Conservation (phyloP, 1,284 basidiomycete genomes). For the Ceratobasidium sp. region DNA sequence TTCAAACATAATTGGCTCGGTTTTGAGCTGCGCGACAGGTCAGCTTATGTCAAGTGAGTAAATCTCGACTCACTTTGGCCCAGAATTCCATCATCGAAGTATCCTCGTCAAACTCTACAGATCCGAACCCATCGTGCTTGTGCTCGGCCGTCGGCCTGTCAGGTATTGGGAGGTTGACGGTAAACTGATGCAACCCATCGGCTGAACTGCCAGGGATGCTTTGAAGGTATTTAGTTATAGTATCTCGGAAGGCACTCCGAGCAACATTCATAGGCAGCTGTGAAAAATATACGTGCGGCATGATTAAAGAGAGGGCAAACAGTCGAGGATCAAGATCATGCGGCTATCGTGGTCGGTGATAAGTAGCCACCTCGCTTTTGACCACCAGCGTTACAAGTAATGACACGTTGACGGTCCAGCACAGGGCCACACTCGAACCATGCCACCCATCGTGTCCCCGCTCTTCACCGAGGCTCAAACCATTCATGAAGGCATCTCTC, state of each 20-base stretch:
- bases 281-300: slow-evolving; percentile 10
- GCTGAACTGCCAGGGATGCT: neutral
- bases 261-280: slow-evolving; percentile 23
- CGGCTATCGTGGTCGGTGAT: slow-evolving; percentile 25
- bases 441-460: slow-evolving; percentile 26
- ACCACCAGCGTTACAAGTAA: slow-evolving; percentile 10
- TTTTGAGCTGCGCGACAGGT: slow-evolving; percentile 28
- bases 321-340: slow-evolving; percentile 6
- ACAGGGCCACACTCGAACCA: neutral
- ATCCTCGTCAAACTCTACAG: neutral
- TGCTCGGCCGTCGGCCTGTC: slow-evolving; percentile 18
- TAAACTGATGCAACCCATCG: slow-evolving; percentile 3
- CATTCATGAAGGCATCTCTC: slow-evolving; percentile 43
- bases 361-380: slow-evolving; percentile 12
- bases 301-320: neutral
- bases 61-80: neutral
- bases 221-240: slow-evolving; percentile 3
- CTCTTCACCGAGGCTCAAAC: slow-evolving; percentile 34
- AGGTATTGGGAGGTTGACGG: neutral
- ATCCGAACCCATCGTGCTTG: slow-evolving; percentile 17
- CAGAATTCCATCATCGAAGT: neutral
- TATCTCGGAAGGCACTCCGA: slow-evolving; percentile 28
- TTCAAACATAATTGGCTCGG: slow-evolving; percentile 32
- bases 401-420: slow-evolving; percentile 25
- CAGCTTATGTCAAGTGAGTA: neutral